Conservation (phyloP, 164 flowering plant species). For the Dillenia turbinata region DNA sequence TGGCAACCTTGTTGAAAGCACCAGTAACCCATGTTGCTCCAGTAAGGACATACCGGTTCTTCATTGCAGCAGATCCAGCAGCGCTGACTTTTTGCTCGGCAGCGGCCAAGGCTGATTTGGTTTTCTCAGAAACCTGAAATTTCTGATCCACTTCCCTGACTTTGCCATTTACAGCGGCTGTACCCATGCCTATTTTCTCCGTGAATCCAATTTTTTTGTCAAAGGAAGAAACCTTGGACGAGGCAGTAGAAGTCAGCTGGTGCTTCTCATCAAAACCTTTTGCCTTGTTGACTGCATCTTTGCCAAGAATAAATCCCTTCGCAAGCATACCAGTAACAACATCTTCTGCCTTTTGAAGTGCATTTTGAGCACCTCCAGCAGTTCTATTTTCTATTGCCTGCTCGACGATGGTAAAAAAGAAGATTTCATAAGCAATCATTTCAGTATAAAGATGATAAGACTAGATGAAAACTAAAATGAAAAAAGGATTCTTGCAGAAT, state of each 20-base stretch:
- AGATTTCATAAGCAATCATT: conserved; percentile 5
- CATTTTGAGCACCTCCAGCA: conserved; percentile 54
- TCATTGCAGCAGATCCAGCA: conserved; percentile 92
- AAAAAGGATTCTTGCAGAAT: not conserved
- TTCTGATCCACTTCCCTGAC: conserved; percentile 85
- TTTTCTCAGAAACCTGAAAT: conserved; percentile 90
- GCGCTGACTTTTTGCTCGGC: conserved; percentile 78
- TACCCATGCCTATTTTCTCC: conserved; percentile 74
- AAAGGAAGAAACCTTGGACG: conserved; percentile 74
- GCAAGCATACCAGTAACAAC: conserved; percentile 87
- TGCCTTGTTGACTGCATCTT: conserved; percentile 78
- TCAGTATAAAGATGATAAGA: not conserved
- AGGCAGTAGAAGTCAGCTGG: conserved; percentile 76
- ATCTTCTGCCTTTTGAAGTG: conserved; percentile 84
- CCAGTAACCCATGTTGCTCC: conserved; percentile 85
- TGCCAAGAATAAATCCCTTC: conserved; percentile 81
- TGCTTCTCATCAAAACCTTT: conserved; percentile 88
- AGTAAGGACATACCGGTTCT: conserved; percentile 68
- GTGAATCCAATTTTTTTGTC: conserved; percentile 83
- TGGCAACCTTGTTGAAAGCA: conserved; percentile 73
- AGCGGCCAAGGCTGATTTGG: conserved; percentile 80
- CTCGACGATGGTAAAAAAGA: not conserved
- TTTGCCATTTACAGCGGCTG: conserved; percentile 68
- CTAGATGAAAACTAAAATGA: not conserved
- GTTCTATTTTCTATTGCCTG: conserved; percentile 34